Percentiles rank a stretch among this genome's conserved stretches.
Evolutionary conservation across 164 flowering plant genomes (phyloP).

Genomic region (Magnolia changhungtana): DNA sequence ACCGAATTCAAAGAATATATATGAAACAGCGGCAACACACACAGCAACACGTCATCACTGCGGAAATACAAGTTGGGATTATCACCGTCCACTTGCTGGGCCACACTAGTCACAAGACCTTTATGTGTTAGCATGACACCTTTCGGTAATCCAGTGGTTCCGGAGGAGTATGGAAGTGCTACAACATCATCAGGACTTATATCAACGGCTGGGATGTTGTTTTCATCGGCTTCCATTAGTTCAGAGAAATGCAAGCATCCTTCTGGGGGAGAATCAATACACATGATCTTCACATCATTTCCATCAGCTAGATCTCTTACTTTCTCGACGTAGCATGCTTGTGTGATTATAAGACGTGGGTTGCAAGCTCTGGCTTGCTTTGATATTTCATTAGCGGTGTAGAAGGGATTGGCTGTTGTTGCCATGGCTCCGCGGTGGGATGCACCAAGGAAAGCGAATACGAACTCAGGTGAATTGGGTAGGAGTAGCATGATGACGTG

Average conservation of each 20-base stretch:
- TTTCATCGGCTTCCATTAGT: slow-evolving; percentile 45
- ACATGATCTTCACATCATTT: slow-evolving; percentile 38
- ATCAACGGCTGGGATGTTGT: slow-evolving; percentile 42
- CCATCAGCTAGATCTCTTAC: slow-evolving; percentile 35
- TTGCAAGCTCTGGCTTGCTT: slow-evolving; percentile 64
- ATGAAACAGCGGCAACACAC: slow-evolving; percentile 81
- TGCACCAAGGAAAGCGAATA: slow-evolving; percentile 78
- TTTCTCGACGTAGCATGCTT: slow-evolving; percentile 45
- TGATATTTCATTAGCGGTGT: slow-evolving; percentile 58
- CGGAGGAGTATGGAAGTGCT: slow-evolving; percentile 89
- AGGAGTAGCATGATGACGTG: slow-evolving; percentile 77
- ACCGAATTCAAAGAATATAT: slow-evolving; percentile 78
- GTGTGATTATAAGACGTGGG: slow-evolving; percentile 55
- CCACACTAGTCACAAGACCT: slow-evolving; percentile 73
- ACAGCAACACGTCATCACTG: slow-evolving; percentile 67
- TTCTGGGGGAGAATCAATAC: slow-evolving; percentile 41
- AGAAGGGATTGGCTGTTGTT: slow-evolving; percentile 87
- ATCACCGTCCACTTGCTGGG: slow-evolving; percentile 94
- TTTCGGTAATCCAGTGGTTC: slow-evolving; percentile 94
- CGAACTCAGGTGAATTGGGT: slow-evolving; percentile 77
- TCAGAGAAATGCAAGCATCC: slow-evolving; percentile 56
- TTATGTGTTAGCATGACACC: slow-evolving; percentile 89
- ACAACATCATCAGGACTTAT: slow-evolving; percentile 71
- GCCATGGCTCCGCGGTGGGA: slow-evolving; percentile 57
- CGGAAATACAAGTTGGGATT: slow-evolving; percentile 69